Base-by-base conservation (phyloP, 2,329 filamentous ascomycete species). In the Ascochyta rabiei region DNA sequence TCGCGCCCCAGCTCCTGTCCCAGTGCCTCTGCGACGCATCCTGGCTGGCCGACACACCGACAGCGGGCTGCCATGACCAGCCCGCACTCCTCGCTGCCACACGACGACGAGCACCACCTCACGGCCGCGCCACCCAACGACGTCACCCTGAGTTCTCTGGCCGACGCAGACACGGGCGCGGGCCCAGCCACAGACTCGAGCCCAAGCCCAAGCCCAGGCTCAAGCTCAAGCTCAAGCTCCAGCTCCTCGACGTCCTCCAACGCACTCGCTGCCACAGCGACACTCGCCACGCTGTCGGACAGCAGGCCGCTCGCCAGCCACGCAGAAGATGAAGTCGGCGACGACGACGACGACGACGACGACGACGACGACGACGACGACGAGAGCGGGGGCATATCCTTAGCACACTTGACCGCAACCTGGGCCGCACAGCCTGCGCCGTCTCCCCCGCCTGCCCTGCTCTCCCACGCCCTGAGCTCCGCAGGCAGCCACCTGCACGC, bases 231-330 rank as follows among this genome's bases (percentile, higher is more conserved):
- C n/a, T n/a, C n/a, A n/a, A n/a, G n/a, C n/a, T n/a, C n/a, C n/a
- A n/a, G n/a, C n/a, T 48, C 44, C 40, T 56, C 59, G 37, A 57
- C 60, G 42, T 62, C 68, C 15, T 62, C 61, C 48, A 62, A 56
- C 54, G 58, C 57, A 9, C 43, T 48, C 50, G 69, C 69, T 26
- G 63, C 67, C 48, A 65, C 65, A 12, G 57, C 64, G 16, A 67
- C 67, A 2, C 69, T 71, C 43, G 64, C 71, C 44, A 61, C 67
- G 7, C 66, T 70, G 48, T 63, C 67, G 15, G 68, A 69, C 59
- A 69, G 57, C 60, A 62, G 69, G 24, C 66, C 69, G 41, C 55
- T 64, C 53, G 66, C 66, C 35, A 65, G 66, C 60, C 60, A 67
- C 57, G 64, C 41, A 10, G 62, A 63, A 44, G 48, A 67, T 53